A percentile compares a stretch with the other conserved stretches of the same genome.
Evolutionary conservation across 2,329 filamentous ascomycete genomes (phyloP).

Genomic region (Cephalotrichum gorgonifer): DNA sequence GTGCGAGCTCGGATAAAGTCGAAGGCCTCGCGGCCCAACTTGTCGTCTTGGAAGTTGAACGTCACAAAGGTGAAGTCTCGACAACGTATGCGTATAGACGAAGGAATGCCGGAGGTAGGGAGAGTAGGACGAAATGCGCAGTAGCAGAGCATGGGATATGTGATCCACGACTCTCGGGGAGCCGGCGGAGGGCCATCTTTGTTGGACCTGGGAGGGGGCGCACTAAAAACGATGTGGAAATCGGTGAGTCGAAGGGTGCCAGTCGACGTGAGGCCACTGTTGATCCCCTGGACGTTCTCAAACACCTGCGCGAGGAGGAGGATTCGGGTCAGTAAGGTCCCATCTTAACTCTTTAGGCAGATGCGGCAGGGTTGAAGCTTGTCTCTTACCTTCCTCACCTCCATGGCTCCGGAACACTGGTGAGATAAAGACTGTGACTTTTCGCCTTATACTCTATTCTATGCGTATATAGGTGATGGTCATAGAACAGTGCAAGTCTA

Average conservation of each 20-base stretch:
- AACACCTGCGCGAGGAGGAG: slow-evolving; percentile 25
- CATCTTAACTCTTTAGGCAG: neutral
- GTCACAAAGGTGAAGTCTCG: slow-evolving; percentile 91
- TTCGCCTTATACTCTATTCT: no score
- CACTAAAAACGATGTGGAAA: slow-evolving; percentile 49
- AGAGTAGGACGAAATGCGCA: slow-evolving; percentile 71
- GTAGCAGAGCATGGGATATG: slow-evolving; percentile 80
- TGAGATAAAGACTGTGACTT: neutral
- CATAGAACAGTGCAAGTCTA: no score
- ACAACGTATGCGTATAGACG: slow-evolving; percentile 77
- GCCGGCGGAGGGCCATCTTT: slow-evolving; percentile 16
- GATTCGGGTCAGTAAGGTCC: neutral
- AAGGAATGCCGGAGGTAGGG: slow-evolving; percentile 56
- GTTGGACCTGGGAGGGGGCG: slow-evolving; percentile 21
- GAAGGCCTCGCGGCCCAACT: slow-evolving; percentile 71
- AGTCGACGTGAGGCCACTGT: slow-evolving; percentile 44
- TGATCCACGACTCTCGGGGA: slow-evolving; percentile 73
- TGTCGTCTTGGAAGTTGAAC: slow-evolving; percentile 73
- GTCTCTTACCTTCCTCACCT: slow-evolving; percentile 29
- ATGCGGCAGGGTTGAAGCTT: neutral
- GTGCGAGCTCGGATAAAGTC: slow-evolving; percentile 75
- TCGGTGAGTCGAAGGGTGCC: slow-evolving; percentile 52
- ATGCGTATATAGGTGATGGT: no score
- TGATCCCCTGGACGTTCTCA: slow-evolving; percentile 51
- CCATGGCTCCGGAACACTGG: slow-evolving; percentile 18